phyloP scores from a whole-genome alignment of 495 filamentous ascomycete genomes.

The Penicillium desertorum region DNA sequence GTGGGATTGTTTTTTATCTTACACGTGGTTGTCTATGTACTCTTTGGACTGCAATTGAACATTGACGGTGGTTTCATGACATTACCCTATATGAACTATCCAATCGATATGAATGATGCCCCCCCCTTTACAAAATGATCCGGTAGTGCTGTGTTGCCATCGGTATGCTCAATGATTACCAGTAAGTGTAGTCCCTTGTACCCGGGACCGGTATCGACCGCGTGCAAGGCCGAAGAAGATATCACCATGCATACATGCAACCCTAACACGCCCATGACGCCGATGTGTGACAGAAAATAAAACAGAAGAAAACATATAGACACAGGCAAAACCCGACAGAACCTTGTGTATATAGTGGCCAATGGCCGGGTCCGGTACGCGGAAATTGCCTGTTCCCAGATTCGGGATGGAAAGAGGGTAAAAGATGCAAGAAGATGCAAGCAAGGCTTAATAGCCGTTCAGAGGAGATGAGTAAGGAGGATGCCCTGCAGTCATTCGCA shows the following conservation, averaged over 20 bases:
- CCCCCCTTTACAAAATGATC: slow-evolving; percentile 26
- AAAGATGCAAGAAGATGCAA: slow-evolving; percentile 7
- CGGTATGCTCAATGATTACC: slow-evolving; percentile 8
- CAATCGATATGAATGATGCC: slow-evolving; percentile 24
- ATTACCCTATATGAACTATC: slow-evolving; percentile 26
- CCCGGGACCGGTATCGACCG: slow-evolving; percentile 11
- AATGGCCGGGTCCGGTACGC: slow-evolving; percentile 10
- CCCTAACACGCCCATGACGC: slow-evolving; percentile 19
- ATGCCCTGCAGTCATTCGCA: background rate
- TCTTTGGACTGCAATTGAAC: background rate
- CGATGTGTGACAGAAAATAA: slow-evolving; percentile 13
- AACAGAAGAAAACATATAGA: slow-evolving; percentile 21
- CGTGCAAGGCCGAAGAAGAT: slow-evolving; percentile 8
- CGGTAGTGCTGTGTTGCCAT: slow-evolving; percentile 1
- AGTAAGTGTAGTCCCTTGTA: slow-evolving; percentile 3
- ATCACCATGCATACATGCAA: slow-evolving; percentile 19
- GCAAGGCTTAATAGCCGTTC: background rate
- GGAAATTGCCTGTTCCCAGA: slow-evolving; percentile 7
- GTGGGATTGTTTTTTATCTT: background rate
- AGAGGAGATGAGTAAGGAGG: background rate
- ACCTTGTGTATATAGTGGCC: slow-evolving; percentile 22
- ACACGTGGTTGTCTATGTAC: background rate
- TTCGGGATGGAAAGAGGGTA: slow-evolving; percentile 4
- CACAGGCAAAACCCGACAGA: slow-evolving; percentile 18
- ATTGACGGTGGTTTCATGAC: slow-evolving; percentile 11